Base-by-base conservation (phyloP, 441 rosid species). In the Euphorbia schlechtendalii region DNA sequence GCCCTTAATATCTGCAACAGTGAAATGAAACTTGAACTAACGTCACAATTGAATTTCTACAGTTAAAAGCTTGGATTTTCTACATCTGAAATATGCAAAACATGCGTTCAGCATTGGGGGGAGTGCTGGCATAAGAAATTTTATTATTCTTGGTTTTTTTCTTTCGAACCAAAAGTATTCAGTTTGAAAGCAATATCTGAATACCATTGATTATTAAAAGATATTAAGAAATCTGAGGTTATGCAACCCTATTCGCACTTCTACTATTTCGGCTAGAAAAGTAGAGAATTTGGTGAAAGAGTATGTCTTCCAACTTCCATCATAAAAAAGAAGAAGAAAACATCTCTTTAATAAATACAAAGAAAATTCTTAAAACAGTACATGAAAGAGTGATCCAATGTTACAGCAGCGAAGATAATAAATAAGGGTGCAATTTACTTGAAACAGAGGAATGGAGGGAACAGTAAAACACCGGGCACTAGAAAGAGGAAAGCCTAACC, bases 401-500 rank as follows among this genome's bases (percentile, higher is more conserved):
- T 20, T n/a, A 54, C 20, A 9, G 14, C 45, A 27, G 11, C 49
- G 17, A 8, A 21, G 52, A n/a, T 11, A 53, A 17, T 3, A 27
- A 8, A 52, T 27, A 36, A 0, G 49, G 49, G 49, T 53, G 18
- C 13, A 59, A 40, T 52, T 24, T 7, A 9, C 61, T 48, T 3
- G 36, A n/a, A 52, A 53, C 54, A 12, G 52, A 27, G 56, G 36
- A 3, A 20, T 22, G 54, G 2, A 18, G 40, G 40, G 40, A 36
- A 36, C 9, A n/a, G 21, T 8, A 67, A 8, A 10, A 62, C n/a
- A 20, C 25, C 14, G 34, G 3, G 28, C 46, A 36, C 40, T 46
- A 56, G 12, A 28, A 36, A 12, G 52, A 1, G 56, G 61, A 59
- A 52, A 21, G 32, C 8, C 63, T 72, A 80, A 91, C 98, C 90